Conservation (phyloP, 148 eudicot genomes). For the Amaranthus cruentus region DNA sequence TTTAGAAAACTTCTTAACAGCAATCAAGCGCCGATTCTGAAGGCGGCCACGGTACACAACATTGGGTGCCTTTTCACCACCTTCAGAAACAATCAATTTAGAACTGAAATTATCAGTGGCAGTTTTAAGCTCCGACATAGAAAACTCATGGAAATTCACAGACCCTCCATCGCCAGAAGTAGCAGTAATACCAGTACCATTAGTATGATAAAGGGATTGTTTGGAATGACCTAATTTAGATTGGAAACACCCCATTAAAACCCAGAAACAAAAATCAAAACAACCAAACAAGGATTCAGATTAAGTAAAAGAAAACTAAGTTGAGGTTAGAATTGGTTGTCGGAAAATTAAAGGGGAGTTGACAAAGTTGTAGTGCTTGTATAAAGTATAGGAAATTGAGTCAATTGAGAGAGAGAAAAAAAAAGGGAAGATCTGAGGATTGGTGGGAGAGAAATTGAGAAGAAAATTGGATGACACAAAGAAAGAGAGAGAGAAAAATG, state of each 20-base stretch:
- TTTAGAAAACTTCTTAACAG: slow-evolving; percentile 83
- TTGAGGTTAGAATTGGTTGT: not conserved
- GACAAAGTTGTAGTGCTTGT: not conserved
- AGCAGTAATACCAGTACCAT: slow-evolving; percentile 19
- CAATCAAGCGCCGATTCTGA: slow-evolving; percentile 59
- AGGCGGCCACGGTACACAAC: slow-evolving; percentile 66
- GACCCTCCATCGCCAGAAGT: slow-evolving; percentile 17
- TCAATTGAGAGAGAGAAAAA: not conserved
- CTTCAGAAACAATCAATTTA: slow-evolving; percentile 65
- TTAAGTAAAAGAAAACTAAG: not conserved
- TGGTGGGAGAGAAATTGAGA: too few species aligned
- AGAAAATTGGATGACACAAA: too few species aligned
- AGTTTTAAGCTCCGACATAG: slow-evolving; percentile 51
- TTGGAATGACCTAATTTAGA: slow-evolving; percentile 26
- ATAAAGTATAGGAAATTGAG: not conserved
- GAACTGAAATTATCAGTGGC: slow-evolving; percentile 76
- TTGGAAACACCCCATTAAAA: slow-evolving; percentile 62
- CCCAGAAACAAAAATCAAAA: not conserved
- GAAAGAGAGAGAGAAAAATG: too few species aligned
- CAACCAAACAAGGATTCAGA: slow-evolving; percentile 8
- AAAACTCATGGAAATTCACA: slow-evolving; percentile 49
- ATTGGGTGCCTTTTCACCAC: slow-evolving; percentile 86
- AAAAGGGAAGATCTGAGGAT: not conserved
- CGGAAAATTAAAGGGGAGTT: not conserved
- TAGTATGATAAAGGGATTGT: slow-evolving; percentile 18